Evolutionary conservation across 441 rosid genomes (phyloP).

Genomic region (Populus hybrid): DNA sequence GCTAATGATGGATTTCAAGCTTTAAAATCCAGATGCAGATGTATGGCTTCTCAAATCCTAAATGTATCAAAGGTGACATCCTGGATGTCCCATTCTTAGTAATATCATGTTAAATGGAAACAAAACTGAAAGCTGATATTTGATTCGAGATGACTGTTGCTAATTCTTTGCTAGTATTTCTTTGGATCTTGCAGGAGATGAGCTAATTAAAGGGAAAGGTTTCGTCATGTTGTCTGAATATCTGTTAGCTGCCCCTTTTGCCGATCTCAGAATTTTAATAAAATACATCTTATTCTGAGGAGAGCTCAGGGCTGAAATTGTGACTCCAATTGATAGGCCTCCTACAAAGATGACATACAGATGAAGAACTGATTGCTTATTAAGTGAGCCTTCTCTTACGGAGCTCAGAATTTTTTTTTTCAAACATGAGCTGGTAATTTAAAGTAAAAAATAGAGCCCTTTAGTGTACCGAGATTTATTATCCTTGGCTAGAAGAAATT

Average conservation of each 20-base stretch:
- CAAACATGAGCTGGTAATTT: too few species aligned
- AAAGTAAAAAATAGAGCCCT: too few species aligned
- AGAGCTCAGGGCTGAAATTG: neutral
- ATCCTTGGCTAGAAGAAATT: too few species aligned
- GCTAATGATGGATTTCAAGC: too few species aligned
- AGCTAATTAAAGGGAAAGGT: neutral
- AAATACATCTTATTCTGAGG: neutral
- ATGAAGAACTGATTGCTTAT: neutral
- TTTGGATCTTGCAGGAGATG: neutral
- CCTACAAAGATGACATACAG: neutral
- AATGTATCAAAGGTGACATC: too few species aligned
- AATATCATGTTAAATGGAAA: neutral
- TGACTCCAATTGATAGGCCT: neutral
- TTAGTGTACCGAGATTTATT: too few species aligned
- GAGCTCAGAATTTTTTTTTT: neutral
- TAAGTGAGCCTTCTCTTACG: neutral
- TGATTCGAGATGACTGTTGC: neutral
- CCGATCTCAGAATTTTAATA: neutral
- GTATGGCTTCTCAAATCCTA: too few species aligned
- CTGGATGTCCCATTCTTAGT: neutral
- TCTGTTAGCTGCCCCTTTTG: neutral
- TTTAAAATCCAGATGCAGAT: too few species aligned
- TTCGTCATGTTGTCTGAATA: neutral
- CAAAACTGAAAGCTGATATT: neutral
- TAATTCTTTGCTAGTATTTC: neutral